Base-by-base conservation (phyloP, 192 early-diverging fungal genomes). In the Coemansia sp. region DNA sequence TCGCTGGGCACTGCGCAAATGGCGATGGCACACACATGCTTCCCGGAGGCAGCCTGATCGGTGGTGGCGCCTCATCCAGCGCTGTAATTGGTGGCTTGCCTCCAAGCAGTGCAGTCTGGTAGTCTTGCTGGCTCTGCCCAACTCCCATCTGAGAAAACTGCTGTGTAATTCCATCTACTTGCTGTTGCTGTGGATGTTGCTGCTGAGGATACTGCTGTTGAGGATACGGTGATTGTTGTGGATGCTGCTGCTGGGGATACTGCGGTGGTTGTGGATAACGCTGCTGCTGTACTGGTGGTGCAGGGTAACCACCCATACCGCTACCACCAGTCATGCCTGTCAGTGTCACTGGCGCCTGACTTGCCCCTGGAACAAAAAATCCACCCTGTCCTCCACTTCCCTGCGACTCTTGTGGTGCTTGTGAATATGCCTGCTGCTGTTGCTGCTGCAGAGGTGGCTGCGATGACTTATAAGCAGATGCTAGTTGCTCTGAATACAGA, bases 1-100 rank as follows among this genome's bases (percentile, higher is more conserved):
- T 84, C 4, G 90, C 85, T 20, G 88, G 85, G 61, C 89, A 88
- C 76, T 92, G 90, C 17, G 88, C 82, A 51, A 72, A 25, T 21
- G 83, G 71, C 22, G 82, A 74, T 19, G 71, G 67, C 17, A 76
- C 76, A 32, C 74, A 75, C 9, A 67, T 36, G 5, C 73, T 71
- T 24, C 74, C 75, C 4, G 79, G 73, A 19, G 84, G 76, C 54
- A 85, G 66, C 59, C 69, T 67, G 6, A 78, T 75, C 24, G 69
- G 54, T 2, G 83, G 75, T 24, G 75, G 72, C 27, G 64, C 67
- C 29, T 74, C 73, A 23, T 76, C 74, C n/a, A 84, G 64, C 50
- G 64, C 64, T 27, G 71, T 39, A 7, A 84, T 51, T 59, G 67
- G 67, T 19, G 79, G 78, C 59, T 69, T 76, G 19, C 75, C 79